Evolutionary conservation across 805 yeast species (phyloP).

Genomic region (Saturnispora galanensis): DNA sequence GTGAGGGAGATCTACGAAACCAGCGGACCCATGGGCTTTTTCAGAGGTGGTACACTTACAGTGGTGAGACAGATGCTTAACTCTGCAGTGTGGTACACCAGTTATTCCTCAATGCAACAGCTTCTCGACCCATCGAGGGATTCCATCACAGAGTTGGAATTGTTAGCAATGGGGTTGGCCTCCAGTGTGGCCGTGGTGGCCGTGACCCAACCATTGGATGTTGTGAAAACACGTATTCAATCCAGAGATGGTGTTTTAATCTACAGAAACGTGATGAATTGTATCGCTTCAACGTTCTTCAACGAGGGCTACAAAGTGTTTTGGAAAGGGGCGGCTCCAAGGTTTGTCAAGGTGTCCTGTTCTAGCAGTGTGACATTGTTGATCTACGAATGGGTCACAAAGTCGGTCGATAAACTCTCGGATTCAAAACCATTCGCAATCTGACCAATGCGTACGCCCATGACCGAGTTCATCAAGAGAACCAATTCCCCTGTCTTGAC

Average conservation of each 20-base stretch:
- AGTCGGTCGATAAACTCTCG: slow-evolving; percentile 26
- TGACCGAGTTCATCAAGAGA: slow-evolving; percentile 69
- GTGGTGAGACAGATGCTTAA: slow-evolving; percentile 68
- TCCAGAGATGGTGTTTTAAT: slow-evolving; percentile 51
- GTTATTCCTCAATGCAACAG: slow-evolving; percentile 72
- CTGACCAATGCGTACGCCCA: slow-evolving; percentile 64
- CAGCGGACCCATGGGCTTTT: slow-evolving; percentile 69
- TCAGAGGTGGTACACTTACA: slow-evolving; percentile 80
- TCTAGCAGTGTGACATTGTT: slow-evolving; percentile 63
- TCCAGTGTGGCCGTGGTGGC: slow-evolving; percentile 68
- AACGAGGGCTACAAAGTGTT: slow-evolving; percentile 37
- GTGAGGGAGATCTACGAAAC: slow-evolving; percentile 57
- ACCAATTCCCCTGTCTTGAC: slow-evolving; percentile 58
- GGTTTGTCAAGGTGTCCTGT: slow-evolving; percentile 59
- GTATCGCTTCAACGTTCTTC: slow-evolving; percentile 39
- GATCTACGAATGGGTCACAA: slow-evolving; percentile 50
- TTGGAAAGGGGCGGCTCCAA: slow-evolving; percentile 55
- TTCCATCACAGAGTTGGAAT: slow-evolving; percentile 32
- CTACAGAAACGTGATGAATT: slow-evolving; percentile 53
- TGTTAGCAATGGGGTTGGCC: slow-evolving; percentile 40
- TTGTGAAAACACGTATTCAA: slow-evolving; percentile 79
- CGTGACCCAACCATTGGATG: slow-evolving; percentile 82
- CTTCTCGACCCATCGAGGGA: slow-evolving; percentile 44
- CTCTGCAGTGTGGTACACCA: slow-evolving; percentile 74
- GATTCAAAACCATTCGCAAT: slow-evolving; percentile 29